A percentile compares a stretch with the other conserved stretches of the same genome.
Conservation (phyloP, 768 basidiomycete genomes). For the Amyloporia xantha region DNA sequence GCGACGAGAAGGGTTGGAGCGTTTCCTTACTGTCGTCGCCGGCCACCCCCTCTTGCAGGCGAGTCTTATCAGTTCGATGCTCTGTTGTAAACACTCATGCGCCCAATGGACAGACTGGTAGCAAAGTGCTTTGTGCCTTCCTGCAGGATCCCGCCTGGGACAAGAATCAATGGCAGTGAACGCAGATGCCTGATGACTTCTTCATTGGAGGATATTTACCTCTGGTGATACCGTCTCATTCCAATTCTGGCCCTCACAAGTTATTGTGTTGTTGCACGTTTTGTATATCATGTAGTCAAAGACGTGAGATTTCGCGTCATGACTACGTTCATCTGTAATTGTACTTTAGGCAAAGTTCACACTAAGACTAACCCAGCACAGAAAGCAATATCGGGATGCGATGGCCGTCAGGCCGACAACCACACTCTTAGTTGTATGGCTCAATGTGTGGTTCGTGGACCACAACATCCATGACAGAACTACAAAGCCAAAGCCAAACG, state of each 20-base stretch:
- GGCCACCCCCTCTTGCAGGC: constrained; percentile 96
- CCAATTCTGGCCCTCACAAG: too few species aligned
- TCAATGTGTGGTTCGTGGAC: constrained; percentile 42
- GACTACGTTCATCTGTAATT: too few species aligned
- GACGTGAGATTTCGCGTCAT: too few species aligned
- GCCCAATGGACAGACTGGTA: constrained; percentile 64
- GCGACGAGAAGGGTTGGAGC: constrained; percentile 86
- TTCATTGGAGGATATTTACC: too few species aligned
- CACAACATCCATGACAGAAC: constrained; percentile 71
- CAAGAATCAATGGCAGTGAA: constrained; percentile 54
- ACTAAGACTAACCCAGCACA: too few species aligned
- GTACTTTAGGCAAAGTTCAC: too few species aligned
- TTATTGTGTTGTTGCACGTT: too few species aligned
- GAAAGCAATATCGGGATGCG: too few species aligned
- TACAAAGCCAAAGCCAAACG: constrained; percentile 27
- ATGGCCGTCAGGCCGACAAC: too few species aligned
- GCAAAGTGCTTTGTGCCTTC: constrained; percentile 94
- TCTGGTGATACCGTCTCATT: too few species aligned
- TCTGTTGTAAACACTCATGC: background rate
- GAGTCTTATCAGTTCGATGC: constrained; percentile 15
- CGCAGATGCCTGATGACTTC: too few species aligned
- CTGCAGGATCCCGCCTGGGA: constrained; percentile 94
- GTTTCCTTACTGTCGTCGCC: constrained; percentile 93
- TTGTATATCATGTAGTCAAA: too few species aligned
- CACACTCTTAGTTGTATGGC: background rate